A percentile compares a stretch with the other conserved stretches of the same genome.
Conservation (phyloP, 441 rosid genomes). For the Bruguiera hainesii region DNA sequence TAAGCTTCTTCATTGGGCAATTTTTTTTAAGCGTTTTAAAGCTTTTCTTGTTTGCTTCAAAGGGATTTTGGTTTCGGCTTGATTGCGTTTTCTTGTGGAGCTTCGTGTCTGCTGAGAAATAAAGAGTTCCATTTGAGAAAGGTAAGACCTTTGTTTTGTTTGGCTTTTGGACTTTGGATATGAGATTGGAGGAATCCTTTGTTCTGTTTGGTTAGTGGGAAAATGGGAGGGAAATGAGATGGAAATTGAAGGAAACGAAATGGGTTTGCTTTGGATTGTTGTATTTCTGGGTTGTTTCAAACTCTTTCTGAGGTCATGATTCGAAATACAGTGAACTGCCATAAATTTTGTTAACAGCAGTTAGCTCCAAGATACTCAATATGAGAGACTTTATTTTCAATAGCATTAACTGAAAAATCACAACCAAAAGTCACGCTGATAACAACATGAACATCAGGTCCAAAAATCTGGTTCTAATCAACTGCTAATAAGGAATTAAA, state of each 20-base stretch:
- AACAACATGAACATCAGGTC: too few relatives aligned
- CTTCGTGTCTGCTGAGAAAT: not conserved
- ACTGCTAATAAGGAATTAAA: too few relatives aligned
- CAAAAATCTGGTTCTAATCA: too few relatives aligned
- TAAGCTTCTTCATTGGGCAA: too few relatives aligned
- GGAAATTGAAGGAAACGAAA: not conserved
- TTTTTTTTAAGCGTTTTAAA: not conserved
- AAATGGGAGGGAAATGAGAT: not conserved
- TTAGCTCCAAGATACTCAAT: too few relatives aligned
- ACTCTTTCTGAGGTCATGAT: too few relatives aligned
- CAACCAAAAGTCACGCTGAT: too few relatives aligned
- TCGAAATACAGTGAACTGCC: too few relatives aligned
- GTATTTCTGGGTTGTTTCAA: not conserved
- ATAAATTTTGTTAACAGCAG: too few relatives aligned
- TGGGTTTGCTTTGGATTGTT: not conserved
- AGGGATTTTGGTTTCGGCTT: not conserved
- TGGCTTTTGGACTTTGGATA: not conserved
- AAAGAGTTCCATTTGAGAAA: not conserved
- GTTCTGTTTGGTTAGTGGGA: constrained; percentile 4
- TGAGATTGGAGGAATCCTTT: not conserved
- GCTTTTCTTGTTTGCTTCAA: not conserved
- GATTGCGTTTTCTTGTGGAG: not conserved
- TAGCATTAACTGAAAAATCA: too few relatives aligned
- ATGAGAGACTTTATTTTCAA: too few relatives aligned
- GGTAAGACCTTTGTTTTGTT: constrained; percentile 1